Evolutionary conservation across 768 basidiomycete genomes (phyloP).

Genomic region (Mycena maculata): DNA sequence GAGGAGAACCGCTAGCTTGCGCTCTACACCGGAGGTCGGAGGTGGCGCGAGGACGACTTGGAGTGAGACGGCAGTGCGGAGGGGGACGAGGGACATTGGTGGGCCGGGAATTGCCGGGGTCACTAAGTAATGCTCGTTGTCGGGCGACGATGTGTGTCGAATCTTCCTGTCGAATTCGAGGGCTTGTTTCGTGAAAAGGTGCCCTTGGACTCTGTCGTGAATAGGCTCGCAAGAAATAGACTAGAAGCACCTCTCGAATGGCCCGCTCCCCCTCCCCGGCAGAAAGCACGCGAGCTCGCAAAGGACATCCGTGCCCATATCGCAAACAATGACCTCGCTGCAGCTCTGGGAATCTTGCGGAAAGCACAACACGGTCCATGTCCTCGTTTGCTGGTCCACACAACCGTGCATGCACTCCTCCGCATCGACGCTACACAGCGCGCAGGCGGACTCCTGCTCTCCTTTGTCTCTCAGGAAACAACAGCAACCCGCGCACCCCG

Average conservation of each 20-base stretch:
- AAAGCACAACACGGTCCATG: neutral
- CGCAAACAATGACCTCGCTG: neutral
- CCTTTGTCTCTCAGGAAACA: neutral
- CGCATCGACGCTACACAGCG: neutral
- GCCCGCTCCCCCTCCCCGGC: neutral
- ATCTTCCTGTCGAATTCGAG: too few relatives aligned
- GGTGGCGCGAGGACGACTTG: constrained; percentile 53
- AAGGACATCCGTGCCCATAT: constrained; percentile 10
- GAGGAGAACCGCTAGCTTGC: constrained; percentile 73
- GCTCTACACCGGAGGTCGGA: constrained; percentile 31
- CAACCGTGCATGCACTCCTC: constrained; percentile 23
- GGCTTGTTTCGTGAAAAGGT: neutral
- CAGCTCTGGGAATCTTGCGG: constrained; percentile 5
- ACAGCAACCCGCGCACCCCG: constrained; percentile 5
- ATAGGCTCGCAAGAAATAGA: neutral
- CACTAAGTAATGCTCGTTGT: too few relatives aligned
- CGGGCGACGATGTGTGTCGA: neutral
- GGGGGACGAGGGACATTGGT: constrained; percentile 28
- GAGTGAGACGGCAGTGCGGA: constrained; percentile 57
- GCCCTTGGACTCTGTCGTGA: constrained; percentile 14
- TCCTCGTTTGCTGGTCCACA: constrained; percentile 17
- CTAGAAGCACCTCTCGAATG: neutral
- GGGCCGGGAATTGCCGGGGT: too few relatives aligned
- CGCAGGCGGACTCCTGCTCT: constrained; percentile 1
- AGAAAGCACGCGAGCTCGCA: neutral